Conservation (phyloP, 169 alveolate species). For the Amoebophrya sp. region DNA sequence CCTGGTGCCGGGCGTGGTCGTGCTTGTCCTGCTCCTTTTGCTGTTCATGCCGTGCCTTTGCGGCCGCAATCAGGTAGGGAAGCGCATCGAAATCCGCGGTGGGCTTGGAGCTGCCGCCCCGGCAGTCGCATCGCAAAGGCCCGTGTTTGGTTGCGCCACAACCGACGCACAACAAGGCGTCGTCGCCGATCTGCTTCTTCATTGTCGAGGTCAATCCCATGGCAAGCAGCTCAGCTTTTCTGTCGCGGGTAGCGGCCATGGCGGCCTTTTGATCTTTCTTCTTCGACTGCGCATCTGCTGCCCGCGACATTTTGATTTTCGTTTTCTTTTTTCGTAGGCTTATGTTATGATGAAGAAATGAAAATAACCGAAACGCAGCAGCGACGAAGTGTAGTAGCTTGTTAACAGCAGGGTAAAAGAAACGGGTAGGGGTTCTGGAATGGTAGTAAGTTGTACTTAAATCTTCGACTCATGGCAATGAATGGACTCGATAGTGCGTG, state of each 20-base stretch:
- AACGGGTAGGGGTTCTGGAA: too few relatives aligned
- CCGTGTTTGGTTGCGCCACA: neutral
- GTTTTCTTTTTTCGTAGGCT: too few relatives aligned
- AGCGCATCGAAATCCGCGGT: neutral
- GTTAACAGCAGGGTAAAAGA: too few relatives aligned
- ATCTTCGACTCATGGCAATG: too few relatives aligned
- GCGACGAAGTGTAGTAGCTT: too few relatives aligned
- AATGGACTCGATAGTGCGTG: too few relatives aligned
- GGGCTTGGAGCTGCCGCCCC: constrained; percentile 5
- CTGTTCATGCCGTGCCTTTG: neutral
- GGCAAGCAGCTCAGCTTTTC: neutral
- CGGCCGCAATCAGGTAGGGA: neutral
- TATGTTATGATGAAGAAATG: too few relatives aligned
- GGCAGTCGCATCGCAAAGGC: neutral
- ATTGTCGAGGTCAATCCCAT: neutral
- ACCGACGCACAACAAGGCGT: neutral
- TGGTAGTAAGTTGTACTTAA: too few relatives aligned
- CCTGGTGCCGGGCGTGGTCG: neutral
- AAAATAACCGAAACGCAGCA: too few relatives aligned
- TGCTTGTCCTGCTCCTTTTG: neutral
- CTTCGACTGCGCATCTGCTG: neutral
- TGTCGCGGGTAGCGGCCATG: neutral
- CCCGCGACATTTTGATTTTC: constrained; percentile 12
- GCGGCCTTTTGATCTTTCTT: neutral
- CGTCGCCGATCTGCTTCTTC: constrained; percentile 21